Conservation (phyloP, 2,329 filamentous ascomycete genomes). For the Torrubiella hemipterigena region DNA sequence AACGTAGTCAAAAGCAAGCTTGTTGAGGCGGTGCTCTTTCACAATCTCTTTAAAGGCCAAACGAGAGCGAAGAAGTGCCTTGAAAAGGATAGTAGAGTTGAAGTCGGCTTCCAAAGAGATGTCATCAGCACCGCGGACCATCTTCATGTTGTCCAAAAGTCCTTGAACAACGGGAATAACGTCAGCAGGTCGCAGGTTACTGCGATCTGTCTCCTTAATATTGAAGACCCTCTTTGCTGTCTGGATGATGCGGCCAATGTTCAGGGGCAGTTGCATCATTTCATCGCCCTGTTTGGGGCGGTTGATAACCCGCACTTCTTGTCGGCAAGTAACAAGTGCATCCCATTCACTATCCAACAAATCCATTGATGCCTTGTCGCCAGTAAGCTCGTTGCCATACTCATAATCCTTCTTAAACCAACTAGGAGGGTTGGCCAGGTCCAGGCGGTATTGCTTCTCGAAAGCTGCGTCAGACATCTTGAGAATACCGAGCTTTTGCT, state of each 20-base stretch:
- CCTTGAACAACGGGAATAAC: constrained; percentile 70
- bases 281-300: constrained; percentile 63
- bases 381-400: constrained; percentile 73
- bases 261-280: constrained; percentile 83
- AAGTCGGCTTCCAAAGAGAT: constrained; percentile 79
- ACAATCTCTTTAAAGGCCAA: constrained; percentile 90
- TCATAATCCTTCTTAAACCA: constrained; percentile 52
- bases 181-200: constrained; percentile 79
- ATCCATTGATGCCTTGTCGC: constrained; percentile 77
- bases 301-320: constrained; percentile 59
- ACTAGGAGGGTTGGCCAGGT: constrained; percentile 49
- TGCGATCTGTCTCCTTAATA: constrained; percentile 73
- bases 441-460: constrained; percentile 69
- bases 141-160: constrained; percentile 64
- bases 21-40: constrained; percentile 73
- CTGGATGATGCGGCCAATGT: constrained; percentile 81
- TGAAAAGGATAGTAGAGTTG: constrained; percentile 84
- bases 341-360: constrained; percentile 86
- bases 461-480: constrained; percentile 69
- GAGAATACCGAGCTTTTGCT: constrained; percentile 80
- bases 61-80: constrained; percentile 77
- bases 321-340: constrained; percentile 60
- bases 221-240: constrained; percentile 84
- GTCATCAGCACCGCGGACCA: constrained; percentile 74
- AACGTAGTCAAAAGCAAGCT: constrained; percentile 84